Conservation (phyloP, 768 basidiomycete genomes). For the Psilocybe azurescens region DNA sequence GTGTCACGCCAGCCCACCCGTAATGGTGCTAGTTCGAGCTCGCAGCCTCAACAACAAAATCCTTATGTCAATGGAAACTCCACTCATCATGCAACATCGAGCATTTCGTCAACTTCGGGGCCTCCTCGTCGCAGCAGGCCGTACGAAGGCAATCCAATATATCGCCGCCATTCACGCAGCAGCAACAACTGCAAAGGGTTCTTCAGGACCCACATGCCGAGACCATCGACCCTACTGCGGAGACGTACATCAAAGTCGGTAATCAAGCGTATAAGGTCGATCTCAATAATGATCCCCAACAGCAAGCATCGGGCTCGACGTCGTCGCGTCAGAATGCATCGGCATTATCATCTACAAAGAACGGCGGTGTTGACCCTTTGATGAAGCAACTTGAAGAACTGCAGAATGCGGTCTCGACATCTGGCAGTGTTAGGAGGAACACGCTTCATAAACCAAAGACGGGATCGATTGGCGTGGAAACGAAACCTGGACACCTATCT, state of each 20-base stretch:
- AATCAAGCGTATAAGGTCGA: slow-evolving; percentile 71
- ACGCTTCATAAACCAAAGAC: slow-evolving; percentile 38
- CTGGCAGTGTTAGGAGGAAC: slow-evolving; percentile 53
- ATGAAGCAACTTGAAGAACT: slow-evolving; percentile 70
- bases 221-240: slow-evolving; percentile 65
- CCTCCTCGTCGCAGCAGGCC: slow-evolving; percentile 23
- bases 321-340: slow-evolving; percentile 25
- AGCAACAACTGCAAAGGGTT: slow-evolving; percentile 34
- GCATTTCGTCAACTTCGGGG: slow-evolving; percentile 16
- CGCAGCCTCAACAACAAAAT: slow-evolving; percentile 22
- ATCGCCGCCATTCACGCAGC: slow-evolving; percentile 26
- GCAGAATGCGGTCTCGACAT: slow-evolving; percentile 48
- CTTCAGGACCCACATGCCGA: slow-evolving; percentile 58
- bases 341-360: slow-evolving; percentile 30
- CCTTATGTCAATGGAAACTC: slow-evolving; percentile 37
- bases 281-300: slow-evolving; percentile 67
- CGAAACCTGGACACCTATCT: slow-evolving; percentile 29
- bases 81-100: slow-evolving; percentile 17
- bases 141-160: slow-evolving; percentile 30
- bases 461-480: slow-evolving; percentile 24
- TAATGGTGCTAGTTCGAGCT: slow-evolving; percentile 21
- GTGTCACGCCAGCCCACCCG: slow-evolving; percentile 40
- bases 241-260: slow-evolving; percentile 76
- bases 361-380: slow-evolving; percentile 60
- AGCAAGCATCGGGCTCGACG: slow-evolving; percentile 27